A percentile compares a stretch with the other conserved stretches of the same genome.
phyloP scores from a whole-genome alignment of 116 monocot genomes.

The Iris pallida region DNA sequence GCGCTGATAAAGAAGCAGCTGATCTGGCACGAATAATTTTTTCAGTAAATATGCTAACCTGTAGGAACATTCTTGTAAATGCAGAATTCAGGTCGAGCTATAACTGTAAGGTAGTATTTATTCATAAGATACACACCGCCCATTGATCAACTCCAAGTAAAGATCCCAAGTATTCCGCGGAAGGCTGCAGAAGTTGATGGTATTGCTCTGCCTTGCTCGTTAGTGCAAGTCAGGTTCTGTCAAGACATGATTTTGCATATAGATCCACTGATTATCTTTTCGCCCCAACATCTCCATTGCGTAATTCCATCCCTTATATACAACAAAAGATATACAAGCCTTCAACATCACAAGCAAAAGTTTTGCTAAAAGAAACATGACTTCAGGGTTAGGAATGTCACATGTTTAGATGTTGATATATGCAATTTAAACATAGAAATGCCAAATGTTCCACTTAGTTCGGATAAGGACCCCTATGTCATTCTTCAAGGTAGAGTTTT shows the following conservation, averaged over 20 bases:
- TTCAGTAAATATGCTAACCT: slow-evolving; percentile 92
- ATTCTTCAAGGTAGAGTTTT: no score
- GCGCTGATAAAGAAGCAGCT: slow-evolving; percentile 82
- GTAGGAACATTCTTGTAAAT: slow-evolving; percentile 9
- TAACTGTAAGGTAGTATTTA: slow-evolving; percentile 1
- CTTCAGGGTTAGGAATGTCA: slow-evolving; percentile 1
- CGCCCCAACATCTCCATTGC: slow-evolving; percentile 58
- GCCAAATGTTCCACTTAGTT: background rate
- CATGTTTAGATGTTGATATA: slow-evolving; percentile 3
- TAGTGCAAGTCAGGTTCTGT: slow-evolving; percentile 81
- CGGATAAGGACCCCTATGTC: background rate
- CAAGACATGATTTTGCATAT: slow-evolving; percentile 88
- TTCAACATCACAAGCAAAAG: background rate
- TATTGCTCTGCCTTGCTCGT: slow-evolving; percentile 81
- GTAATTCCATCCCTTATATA: slow-evolving; percentile 77
- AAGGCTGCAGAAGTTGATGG: slow-evolving; percentile 83
- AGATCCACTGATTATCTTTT: slow-evolving; percentile 82
- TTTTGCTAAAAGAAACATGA: background rate
- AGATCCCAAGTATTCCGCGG: slow-evolving; percentile 91
- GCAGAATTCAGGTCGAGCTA: slow-evolving; percentile 1
- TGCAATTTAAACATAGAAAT: slow-evolving; percentile 2
- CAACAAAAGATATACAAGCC: background rate
- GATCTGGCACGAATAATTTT: slow-evolving; percentile 96
- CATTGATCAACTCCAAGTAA: slow-evolving; percentile 76
- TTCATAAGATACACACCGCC: slow-evolving; percentile 58